These are phyloP conservation scores for Hortaea werneckii DNA, from an alignment of 2,329 filamentous ascomycete species.

Conservation along the genomic window DNA sequence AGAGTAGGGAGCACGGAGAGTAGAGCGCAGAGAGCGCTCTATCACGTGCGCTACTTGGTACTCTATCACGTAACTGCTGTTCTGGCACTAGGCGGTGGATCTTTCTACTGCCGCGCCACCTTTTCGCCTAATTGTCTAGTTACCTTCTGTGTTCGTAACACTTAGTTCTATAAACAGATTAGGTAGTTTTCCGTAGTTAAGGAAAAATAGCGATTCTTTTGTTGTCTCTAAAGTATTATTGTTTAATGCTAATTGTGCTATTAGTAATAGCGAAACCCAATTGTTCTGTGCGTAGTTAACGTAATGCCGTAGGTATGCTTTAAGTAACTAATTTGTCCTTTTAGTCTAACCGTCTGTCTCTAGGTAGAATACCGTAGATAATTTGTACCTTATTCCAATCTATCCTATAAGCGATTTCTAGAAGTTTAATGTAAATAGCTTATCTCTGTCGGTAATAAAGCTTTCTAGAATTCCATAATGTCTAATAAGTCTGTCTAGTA, in stretches of 20 bases:
- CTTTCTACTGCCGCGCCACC: too few relatives aligned
- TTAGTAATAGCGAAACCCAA: conserved; percentile 9
- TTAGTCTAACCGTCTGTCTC: conserved; percentile 12
- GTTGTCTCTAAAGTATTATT: conserved; percentile 9
- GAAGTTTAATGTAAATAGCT: conserved; percentile 13
- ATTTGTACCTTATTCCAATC: conserved; percentile 11
- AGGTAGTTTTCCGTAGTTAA: conserved; percentile 8
- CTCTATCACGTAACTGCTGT: too few relatives aligned
- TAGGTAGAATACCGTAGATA: conserved; percentile 18
- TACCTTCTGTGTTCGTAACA: too few relatives aligned
- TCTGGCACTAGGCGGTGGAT: too few relatives aligned
- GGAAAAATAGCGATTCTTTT: conserved; percentile 12
- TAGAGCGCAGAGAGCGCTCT: too few relatives aligned
- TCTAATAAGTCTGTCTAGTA: conserved; percentile 10
- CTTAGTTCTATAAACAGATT: conserved; percentile 1
- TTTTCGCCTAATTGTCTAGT: too few relatives aligned
- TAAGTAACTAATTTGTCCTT: neutral
- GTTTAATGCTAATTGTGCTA: conserved; percentile 19
- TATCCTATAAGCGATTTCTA: conserved; percentile 8
- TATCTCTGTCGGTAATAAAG: conserved; percentile 13
- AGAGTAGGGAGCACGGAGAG: too few relatives aligned
- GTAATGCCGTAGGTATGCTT: conserved; percentile 1
- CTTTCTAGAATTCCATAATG: conserved; percentile 9
- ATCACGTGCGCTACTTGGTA: too few relatives aligned
- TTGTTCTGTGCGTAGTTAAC: conserved; percentile 1